Base-by-base conservation (phyloP, 352 stramenopile genomes). In the Globisporangium parvum region DNA sequence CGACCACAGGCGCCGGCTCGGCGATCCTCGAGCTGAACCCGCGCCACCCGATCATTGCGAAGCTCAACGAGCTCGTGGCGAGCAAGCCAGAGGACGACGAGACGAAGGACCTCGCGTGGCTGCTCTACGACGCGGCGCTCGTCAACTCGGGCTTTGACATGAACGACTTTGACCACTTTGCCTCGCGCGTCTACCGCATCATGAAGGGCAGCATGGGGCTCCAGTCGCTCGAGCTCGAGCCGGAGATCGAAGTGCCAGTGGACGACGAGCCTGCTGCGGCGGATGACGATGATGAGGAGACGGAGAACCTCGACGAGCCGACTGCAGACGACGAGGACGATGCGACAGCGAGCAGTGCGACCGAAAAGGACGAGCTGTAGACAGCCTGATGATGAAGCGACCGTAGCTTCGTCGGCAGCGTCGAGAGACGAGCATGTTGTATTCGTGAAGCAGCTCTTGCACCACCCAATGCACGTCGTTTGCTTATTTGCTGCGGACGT, bases 11-110 rank as follows among this genome's bases (percentile, higher is more conserved):
- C 33, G 55, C 66, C 17, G 45, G 62, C 47, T 91, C 95, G 26
- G 97, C 96, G 57, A 98, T 97, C 63, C 76, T 99, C 63, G 97
- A 99, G 79, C 77, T 99, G 20, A 99, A 99, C 75, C 98, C 98
- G 51, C 93, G 97, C 47, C 97, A 99, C 73, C 97, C 97, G 37
- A 98, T 99, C 62, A 85, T 99, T 24, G 75, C 80, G 28, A 97
- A 99, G 76, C 85, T 99, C 28, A 98, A 84, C 69, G 88, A 82
- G 26, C 60, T 91, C 24, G 83, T 96, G 33, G 52, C 67, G 35
- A 53, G 54, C 26, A 65, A 87, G 28, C 65, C 75, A 61, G 77
- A 96, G 11, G 80, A 88, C 21, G 77, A 96, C 20, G 80, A 95
- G 61, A 94, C 87, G 2, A 83, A 92, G 60, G 96, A 99, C 68